Evolutionary conservation across 139 green algal genomes (phyloP).

Genomic region (Tetraselmis chui): DNA sequence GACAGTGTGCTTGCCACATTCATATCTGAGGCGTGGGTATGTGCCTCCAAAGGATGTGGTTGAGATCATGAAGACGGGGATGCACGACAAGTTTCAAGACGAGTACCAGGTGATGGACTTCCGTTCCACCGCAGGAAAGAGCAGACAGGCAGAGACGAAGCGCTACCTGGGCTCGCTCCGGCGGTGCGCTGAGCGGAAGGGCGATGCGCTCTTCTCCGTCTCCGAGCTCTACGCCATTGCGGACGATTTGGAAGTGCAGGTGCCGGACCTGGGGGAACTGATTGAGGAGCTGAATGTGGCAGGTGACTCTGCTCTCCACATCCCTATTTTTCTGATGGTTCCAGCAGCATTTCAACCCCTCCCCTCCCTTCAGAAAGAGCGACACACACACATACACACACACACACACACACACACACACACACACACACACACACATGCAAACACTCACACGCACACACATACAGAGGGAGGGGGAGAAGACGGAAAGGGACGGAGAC

Average conservation of each 20-base stretch:
- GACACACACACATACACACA: neutral
- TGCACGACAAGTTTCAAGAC: constrained; percentile 46
- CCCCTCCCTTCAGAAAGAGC: neutral
- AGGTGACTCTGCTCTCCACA: constrained; percentile 23
- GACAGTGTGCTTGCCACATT: neutral
- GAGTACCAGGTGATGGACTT: constrained; percentile 41
- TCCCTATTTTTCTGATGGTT: neutral
- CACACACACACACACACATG: neutral
- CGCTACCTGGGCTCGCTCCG: constrained; percentile 54
- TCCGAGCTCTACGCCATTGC: constrained; percentile 52
- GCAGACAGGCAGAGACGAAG: constrained; percentile 45
- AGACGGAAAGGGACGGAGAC: too few species aligned
- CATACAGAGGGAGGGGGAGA: neutral
- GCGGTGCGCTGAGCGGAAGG: constrained; percentile 22
- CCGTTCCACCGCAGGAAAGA: constrained; percentile 25
- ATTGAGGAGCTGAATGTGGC: constrained; percentile 69
- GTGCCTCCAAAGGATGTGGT: constrained; percentile 49
- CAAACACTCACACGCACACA: neutral
- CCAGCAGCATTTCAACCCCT: neutral
- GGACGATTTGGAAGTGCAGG: constrained; percentile 53
- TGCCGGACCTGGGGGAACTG: constrained; percentile 40
- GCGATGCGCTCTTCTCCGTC: constrained; percentile 30
- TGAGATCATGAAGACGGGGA: constrained; percentile 57
- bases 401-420: neutral
- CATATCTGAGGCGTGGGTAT: neutral